Percentiles rank a stretch among this genome's conserved stretches.
These are phyloP conservation scores for Pseudocercospora fuligena DNA, from an alignment of 2,329 filamentous ascomycete genomes.

Conservation along the genomic window DNA sequence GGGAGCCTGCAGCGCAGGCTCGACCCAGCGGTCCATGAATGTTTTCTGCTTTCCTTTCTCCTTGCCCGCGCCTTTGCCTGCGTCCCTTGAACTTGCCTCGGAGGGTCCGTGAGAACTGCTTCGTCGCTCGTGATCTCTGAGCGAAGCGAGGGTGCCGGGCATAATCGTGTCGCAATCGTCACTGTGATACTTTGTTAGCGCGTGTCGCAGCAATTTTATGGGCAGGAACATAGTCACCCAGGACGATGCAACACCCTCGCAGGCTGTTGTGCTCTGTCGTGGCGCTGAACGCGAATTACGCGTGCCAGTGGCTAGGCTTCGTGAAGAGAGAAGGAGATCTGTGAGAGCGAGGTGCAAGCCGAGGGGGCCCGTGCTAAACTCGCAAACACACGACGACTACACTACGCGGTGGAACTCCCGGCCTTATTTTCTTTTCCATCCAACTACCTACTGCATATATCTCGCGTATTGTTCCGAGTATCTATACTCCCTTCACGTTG, in stretches of 20 bases:
- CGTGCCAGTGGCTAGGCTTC: constrained; percentile 4
- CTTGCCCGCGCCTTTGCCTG: constrained; percentile 46
- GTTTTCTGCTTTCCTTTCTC: constrained; percentile 44
- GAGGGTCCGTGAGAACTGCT: constrained; percentile 21
- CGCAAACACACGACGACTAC: not conserved
- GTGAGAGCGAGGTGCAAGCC: constrained; percentile 9
- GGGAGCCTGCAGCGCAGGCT: constrained; percentile 59
- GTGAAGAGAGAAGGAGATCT: constrained; percentile 1
- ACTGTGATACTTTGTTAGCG: constrained; percentile 24
- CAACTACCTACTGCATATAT: not conserved
- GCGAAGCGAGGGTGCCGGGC: not conserved
- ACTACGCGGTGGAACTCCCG: not conserved
- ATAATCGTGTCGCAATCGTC: constrained; percentile 19
- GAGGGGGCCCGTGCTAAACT: constrained; percentile 1
- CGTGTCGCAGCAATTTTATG: not conserved
- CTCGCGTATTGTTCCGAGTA: not conserved
- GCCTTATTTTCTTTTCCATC: not conserved
- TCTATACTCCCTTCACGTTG: not conserved
- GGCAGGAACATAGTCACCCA: constrained; percentile 11
- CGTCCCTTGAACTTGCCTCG: constrained; percentile 15
- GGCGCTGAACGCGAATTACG: constrained; percentile 15
- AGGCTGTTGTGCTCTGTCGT: constrained; percentile 15
- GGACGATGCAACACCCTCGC: constrained; percentile 23
- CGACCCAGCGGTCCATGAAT: constrained; percentile 50
- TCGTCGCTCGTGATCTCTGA: constrained; percentile 11